Evolutionary conservation across 2,329 filamentous ascomycete genomes (phyloP).

Genomic region (Xylariaceae sp.): DNA sequence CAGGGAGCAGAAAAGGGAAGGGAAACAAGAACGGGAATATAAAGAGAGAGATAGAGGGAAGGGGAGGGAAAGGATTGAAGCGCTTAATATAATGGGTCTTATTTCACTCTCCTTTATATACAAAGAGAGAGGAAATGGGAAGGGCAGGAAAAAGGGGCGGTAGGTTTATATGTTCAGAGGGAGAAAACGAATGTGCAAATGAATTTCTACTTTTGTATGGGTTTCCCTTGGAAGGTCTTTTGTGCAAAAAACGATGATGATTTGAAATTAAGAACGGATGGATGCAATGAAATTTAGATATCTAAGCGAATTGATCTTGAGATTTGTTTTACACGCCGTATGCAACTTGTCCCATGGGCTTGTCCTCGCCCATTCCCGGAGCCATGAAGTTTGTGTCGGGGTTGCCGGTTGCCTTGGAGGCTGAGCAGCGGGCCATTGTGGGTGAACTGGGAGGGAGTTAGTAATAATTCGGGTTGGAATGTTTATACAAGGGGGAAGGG

Average conservation of each 20-base stretch:
- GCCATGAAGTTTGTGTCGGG: conserved; percentile 76
- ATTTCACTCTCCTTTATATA: no score
- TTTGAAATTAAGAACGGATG: no score
- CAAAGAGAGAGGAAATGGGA: background rate
- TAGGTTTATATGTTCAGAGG: no score
- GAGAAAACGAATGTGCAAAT: no score
- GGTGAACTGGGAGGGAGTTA: conserved; percentile 62
- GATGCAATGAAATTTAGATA: no score
- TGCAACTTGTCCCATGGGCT: conserved; percentile 55
- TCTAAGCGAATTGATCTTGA: background rate
- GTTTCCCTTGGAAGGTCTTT: no score
- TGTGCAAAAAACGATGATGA: no score
- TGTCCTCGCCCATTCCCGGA: conserved; percentile 59
- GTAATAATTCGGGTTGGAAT: conserved; percentile 1
- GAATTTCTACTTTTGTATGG: no score
- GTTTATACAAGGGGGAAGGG: background rate
- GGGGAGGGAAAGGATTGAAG: background rate
- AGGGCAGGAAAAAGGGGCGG: no score
- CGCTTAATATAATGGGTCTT: background rate
- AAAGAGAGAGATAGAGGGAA: conserved; percentile 5
- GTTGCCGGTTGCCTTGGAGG: conserved; percentile 78
- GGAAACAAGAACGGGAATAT: background rate
- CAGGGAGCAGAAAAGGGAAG: background rate
- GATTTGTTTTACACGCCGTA: conserved; percentile 46
- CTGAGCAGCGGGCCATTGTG: conserved; percentile 96